Conservation (phyloP, 305 asterid genomes). For the Coffea humblotiana region DNA sequence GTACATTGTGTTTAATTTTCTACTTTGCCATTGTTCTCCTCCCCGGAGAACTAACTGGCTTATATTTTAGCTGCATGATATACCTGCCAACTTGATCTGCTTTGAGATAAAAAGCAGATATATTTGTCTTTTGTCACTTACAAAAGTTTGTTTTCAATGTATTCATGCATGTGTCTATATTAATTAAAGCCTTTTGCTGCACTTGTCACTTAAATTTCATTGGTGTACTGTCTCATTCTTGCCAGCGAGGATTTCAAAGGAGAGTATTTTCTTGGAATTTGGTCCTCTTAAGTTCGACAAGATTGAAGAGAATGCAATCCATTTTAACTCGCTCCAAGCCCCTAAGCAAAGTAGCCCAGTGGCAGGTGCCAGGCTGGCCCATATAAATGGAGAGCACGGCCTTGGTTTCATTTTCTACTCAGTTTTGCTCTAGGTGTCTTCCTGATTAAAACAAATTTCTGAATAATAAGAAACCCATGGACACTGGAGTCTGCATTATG, state of each 20-base stretch:
- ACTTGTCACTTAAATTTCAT: neutral
- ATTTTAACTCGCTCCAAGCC: no score
- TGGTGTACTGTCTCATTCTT: neutral
- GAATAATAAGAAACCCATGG: no score
- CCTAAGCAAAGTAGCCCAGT: neutral
- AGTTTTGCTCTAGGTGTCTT: no score
- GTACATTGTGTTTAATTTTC: neutral
- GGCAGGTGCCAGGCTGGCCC: no score
- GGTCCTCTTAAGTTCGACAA: neutral
- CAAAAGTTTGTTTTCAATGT: neutral
- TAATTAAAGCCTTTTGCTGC: neutral
- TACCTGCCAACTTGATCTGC: constrained; percentile 1
- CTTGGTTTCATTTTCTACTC: no score
- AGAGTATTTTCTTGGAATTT: neutral
- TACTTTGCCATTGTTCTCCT: neutral
- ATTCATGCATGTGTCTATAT: neutral
- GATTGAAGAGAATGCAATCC: no score
- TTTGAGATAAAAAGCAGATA: neutral
- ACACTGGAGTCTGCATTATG: no score
- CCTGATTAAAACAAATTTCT: no score
- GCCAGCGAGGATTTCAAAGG: neutral
- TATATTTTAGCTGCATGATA: neutral
- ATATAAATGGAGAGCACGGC: no score
- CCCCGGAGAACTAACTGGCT: neutral
- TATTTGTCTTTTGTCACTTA: neutral